Evolutionary conservation across 805 yeast species (phyloP), one percentile per base, ranked within the genome.

Genomic region (Schizosaccharomyces osmophilus): DNA sequence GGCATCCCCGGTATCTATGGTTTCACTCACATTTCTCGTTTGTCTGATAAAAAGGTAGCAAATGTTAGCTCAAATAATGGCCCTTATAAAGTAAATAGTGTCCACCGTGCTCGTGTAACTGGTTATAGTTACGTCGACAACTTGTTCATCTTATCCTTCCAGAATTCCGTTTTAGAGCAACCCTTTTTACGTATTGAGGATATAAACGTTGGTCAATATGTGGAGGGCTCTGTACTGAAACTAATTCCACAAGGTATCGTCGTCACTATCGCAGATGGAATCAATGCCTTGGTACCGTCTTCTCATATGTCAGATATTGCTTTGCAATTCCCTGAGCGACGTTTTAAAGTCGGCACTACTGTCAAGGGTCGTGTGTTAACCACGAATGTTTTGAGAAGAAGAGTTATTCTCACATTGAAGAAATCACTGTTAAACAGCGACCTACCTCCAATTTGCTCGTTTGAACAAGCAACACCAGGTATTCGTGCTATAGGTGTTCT

Each of bases 281-380:
- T 79, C 59, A 85, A 84, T 65, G 98, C 87, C 4, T 73, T 78
- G 64, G 97, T 87, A 36, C 83, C 86, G 15, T 75, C 81, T 32
- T 68, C 74, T 31, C 95, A 90, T 67, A 79, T 93, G 71, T 83
- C 95, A 66, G 99, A 93, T 71, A 78, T 85, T 63, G 83, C 82
- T 69, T 75, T 90, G 64, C 80, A 81, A 2, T 84, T 90, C 68
- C 98, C 98, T 5, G 97, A 93, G 72, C 80, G 93, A 75, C 87
- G 87, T 68, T 90, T 83, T 77, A 86, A 85, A 71, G 81, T 83
- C 55, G 97, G 96, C 11, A 75, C 84, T 55, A 84, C 82, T 66
- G 86, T 87, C 39, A 84, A 78, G 67, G 93, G 83, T 64, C 80
- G 95, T 73, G 78, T 87, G 13, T 71, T 87, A 65, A 76, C 72